Evolutionary conservation across 106 monocot species (phyloP).

Genomic region (Vanilla planifolia): DNA sequence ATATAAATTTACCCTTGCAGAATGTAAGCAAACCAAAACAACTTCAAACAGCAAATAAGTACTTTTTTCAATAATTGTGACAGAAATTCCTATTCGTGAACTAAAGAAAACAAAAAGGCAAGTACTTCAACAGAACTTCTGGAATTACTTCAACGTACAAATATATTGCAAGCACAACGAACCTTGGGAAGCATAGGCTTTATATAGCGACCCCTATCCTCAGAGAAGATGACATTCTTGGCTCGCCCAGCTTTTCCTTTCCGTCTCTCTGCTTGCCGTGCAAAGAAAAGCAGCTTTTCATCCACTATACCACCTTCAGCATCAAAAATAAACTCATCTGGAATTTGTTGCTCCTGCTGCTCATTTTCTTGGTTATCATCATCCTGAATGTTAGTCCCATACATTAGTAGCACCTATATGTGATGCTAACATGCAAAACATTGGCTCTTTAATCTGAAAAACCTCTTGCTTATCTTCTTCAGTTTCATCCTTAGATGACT

Average conservation of each 20-base stretch:
- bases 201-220: slow-evolving; percentile 93
- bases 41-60: no score
- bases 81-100: no score
- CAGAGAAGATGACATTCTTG: slow-evolving; percentile 97
- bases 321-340: slow-evolving; percentile 98
- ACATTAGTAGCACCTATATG: not conserved
- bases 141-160: not conserved
- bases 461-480: slow-evolving; percentile 91
- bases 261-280: slow-evolving; percentile 90
- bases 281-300: slow-evolving; percentile 95
- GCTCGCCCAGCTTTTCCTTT: slow-evolving; percentile 93
- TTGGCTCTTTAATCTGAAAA: not conserved
- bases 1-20: no score
- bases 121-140: not conserved
- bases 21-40: no score
- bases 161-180: slow-evolving; percentile 1
- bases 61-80: no score
- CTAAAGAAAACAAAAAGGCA: not conserved
- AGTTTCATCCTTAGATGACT: slow-evolving; percentile 68
- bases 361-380: slow-evolving; percentile 79
- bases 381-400: slow-evolving; percentile 26
- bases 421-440: not conserved
- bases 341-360: slow-evolving; percentile 82
- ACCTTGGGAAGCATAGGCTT: slow-evolving; percentile 99
- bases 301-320: slow-evolving; percentile 95